These are phyloP conservation scores for Apophysomyces variabilis DNA, from an alignment of 371 early-diverging fungal species.

Conservation along the genomic window DNA sequence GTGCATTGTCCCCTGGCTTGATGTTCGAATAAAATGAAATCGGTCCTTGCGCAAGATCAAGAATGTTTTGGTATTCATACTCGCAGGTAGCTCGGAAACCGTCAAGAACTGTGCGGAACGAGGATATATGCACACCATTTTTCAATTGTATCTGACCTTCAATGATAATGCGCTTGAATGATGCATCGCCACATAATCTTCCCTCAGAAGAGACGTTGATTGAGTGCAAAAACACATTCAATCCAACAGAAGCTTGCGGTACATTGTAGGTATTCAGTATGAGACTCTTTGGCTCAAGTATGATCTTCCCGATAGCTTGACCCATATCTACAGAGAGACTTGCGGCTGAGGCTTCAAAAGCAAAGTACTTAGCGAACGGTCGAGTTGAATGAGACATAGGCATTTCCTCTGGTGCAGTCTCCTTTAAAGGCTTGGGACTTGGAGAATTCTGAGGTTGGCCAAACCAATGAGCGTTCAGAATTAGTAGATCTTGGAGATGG, in stretches of 20 bases:
- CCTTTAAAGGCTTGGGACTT: neutral
- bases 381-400: slow-evolving; percentile 17
- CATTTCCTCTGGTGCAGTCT: neutral
- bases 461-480: slow-evolving; percentile 74
- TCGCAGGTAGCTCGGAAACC: slow-evolving; percentile 57
- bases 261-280: slow-evolving; percentile 49
- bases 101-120: slow-evolving; percentile 26
- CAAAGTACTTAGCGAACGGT: slow-evolving; percentile 60
- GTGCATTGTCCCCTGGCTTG: slow-evolving; percentile 25
- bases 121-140: slow-evolving; percentile 14
- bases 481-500: slow-evolving; percentile 78
- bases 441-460: slow-evolving; percentile 27
- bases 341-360: slow-evolving; percentile 53
- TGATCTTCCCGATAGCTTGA: slow-evolving; percentile 76
- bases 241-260: slow-evolving; percentile 48
- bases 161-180: slow-evolving; percentile 36
- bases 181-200: slow-evolving; percentile 56
- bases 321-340: slow-evolving; percentile 72
- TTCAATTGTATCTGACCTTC: slow-evolving; percentile 21
- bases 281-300: slow-evolving; percentile 51
- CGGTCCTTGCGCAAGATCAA: slow-evolving; percentile 50
- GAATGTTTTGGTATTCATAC: slow-evolving; percentile 75
- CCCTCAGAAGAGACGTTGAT: slow-evolving; percentile 62
- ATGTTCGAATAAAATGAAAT: slow-evolving; percentile 32
- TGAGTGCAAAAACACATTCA: slow-evolving; percentile 44